Percentiles rank a stretch among this genome's conserved stretches.
phyloP scores from a whole-genome alignment of 495 filamentous ascomycete species.

The Penicillium ucsense region DNA sequence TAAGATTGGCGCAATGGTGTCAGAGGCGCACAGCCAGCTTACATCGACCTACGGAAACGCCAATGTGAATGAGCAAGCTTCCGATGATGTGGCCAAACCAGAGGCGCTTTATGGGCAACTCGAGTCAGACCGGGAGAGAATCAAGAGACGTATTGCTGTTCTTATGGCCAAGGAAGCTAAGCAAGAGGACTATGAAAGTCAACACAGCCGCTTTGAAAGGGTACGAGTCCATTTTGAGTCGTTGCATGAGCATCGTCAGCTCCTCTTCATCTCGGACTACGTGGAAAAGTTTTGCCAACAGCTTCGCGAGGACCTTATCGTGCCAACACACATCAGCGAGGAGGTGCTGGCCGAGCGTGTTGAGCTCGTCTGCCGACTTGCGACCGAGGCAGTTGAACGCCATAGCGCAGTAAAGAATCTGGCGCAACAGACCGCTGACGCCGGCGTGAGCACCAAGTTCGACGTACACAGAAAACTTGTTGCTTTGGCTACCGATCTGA shows the following conservation, averaged over 20 bases:
- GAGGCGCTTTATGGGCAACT: conserved; percentile 34
- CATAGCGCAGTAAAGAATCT: conserved; percentile 33
- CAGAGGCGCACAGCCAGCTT: conserved; percentile 36
- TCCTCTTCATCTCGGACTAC: conserved; percentile 16
- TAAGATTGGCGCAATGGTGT: conserved; percentile 35
- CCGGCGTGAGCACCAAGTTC: conserved; percentile 41
- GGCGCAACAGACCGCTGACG: conserved; percentile 38
- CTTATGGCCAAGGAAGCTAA: conserved; percentile 25
- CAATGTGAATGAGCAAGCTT: conserved; percentile 27
- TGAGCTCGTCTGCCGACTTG: conserved; percentile 27
- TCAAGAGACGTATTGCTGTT: conserved; percentile 22
- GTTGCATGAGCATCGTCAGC: conserved; percentile 34
- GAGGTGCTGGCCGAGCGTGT: conserved; percentile 23
- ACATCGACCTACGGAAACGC: conserved; percentile 31
- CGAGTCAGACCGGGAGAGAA: conserved; percentile 36
- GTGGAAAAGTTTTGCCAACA: conserved; percentile 2
- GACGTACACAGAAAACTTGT: conserved; percentile 44
- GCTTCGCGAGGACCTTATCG: not conserved
- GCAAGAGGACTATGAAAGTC: conserved; percentile 19
- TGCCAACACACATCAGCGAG: conserved; percentile 12
- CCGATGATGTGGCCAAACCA: conserved; percentile 33
- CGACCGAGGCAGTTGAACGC: conserved; percentile 30
- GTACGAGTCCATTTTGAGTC: conserved; percentile 27
- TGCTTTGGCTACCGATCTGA: conserved; percentile 39
- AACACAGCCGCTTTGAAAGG: conserved; percentile 28